Base-by-base conservation (phyloP, 805 yeast genomes). In the Cyberlindnera americana region DNA sequence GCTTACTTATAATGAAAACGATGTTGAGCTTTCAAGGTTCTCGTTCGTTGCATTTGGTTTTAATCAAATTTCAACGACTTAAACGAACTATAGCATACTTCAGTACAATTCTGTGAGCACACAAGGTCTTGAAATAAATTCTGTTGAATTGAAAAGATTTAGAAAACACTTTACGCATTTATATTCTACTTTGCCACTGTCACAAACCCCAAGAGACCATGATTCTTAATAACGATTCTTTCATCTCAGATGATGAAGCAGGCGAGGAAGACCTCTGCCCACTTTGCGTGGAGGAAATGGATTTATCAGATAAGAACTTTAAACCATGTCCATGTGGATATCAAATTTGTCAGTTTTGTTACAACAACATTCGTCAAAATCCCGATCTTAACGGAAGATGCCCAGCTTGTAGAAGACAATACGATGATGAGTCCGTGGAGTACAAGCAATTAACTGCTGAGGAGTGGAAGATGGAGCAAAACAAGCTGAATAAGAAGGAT, bases 251-350 rank as follows among this genome's bases (percentile, higher is more conserved):
- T 52, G 89, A 82, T 43, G 93, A 44, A 17, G 21, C 28, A 8
- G 47, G 84, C 53, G 91, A 81, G 51, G 95, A 85, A 49, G 70
- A 73, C 50, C 82, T 83, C 77, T 73, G 96, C 66, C 99, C 99
- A 41, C 76, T 93, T 48, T 93, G 99, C 69, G 91, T 90, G 57
- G 99, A 93, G 65, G 97, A 93, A 61, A 82, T 93, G 89, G 99
- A 93, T 64, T 80, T 91, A 34, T 84, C 95, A 14, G 99, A 93
- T 65, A 88, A 85, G 58, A 87, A 89, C 67, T 93, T 93, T 72
- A 88, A 84, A 62, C 99, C 99, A n/a, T 93, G 99, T 70, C 98
- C 98, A 1, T 93, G 99, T 68, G 99, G 99, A 15, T 93, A 93
- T 58, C 97, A 95, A 62, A 86, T 93, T 43, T 93, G 99, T 63